These are phyloP conservation scores for Byssoonygena ceratinophila DNA, from an alignment of 2,329 filamentous ascomycete genomes.

Conservation along the genomic window DNA sequence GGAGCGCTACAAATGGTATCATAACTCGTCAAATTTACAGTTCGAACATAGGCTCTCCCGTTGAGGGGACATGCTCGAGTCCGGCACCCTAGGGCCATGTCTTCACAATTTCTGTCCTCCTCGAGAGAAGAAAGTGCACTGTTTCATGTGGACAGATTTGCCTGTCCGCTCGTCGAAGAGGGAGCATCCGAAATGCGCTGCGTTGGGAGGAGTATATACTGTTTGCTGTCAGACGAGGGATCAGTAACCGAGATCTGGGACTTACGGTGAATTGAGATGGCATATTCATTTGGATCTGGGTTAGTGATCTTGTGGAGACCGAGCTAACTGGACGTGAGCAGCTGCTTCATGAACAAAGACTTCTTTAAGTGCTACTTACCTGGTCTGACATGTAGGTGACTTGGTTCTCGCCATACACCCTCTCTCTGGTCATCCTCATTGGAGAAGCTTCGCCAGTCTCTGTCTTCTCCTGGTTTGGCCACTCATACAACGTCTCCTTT, in stretches of 20 bases:
- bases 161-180: slow-evolving; percentile 72
- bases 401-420: slow-evolving; percentile 56
- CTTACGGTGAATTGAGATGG: slow-evolving; percentile 69
- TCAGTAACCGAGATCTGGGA: slow-evolving; percentile 11
- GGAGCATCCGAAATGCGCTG: slow-evolving; percentile 68
- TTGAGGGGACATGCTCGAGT: background rate
- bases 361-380: slow-evolving; percentile 28
- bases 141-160: slow-evolving; percentile 58
- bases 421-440: slow-evolving; percentile 56
- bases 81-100: background rate
- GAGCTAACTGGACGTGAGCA: slow-evolving; percentile 41
- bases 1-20: slow-evolving; percentile 8
- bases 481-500: slow-evolving; percentile 70
- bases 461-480: slow-evolving; percentile 46
- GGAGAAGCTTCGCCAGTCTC: slow-evolving; percentile 42
- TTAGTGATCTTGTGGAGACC: slow-evolving; percentile 78
- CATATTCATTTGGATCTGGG: slow-evolving; percentile 57
- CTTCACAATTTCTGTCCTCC: slow-evolving; percentile 31
- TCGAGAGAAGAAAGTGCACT: slow-evolving; percentile 62
- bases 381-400: slow-evolving; percentile 86
- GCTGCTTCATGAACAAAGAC: background rate
- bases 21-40: slow-evolving; percentile 8
- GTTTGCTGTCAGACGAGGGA: slow-evolving; percentile 5
- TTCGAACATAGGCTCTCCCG: background rate
- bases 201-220: slow-evolving; percentile 82